These are phyloP conservation scores for Fulvia fulva DNA, from an alignment of 2,329 filamentous ascomycete species.

Conservation along the genomic window DNA sequence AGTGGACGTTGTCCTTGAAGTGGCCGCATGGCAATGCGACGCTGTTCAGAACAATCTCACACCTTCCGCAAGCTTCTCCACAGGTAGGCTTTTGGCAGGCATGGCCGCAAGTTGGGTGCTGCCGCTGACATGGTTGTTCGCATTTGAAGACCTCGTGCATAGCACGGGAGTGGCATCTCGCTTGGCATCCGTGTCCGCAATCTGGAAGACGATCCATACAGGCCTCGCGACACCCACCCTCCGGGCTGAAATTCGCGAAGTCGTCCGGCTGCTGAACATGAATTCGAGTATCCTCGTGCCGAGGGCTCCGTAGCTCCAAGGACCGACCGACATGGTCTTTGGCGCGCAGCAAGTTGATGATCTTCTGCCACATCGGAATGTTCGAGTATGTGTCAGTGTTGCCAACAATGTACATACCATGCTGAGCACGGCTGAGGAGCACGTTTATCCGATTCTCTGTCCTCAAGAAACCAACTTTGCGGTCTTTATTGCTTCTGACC, in stretches of 20 bases:
- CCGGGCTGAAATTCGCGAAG: slow-evolving; percentile 54
- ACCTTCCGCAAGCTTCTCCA: no score
- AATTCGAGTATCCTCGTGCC: slow-evolving; percentile 54
- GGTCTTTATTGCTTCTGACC: slow-evolving; percentile 61
- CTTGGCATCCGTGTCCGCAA: slow-evolving; percentile 46
- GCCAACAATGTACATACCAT: slow-evolving; percentile 68
- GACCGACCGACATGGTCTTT: slow-evolving; percentile 47
- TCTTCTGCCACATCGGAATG: slow-evolving; percentile 61
- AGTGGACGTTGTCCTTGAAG: no score
- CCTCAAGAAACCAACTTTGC: slow-evolving; percentile 60
- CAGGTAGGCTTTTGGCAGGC: slow-evolving; percentile 44
- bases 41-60: no score
- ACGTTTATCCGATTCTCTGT: slow-evolving; percentile 69
- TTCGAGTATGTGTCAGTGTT: slow-evolving; percentile 50
- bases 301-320: slow-evolving; percentile 57
- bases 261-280: slow-evolving; percentile 53
- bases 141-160: slow-evolving; percentile 43
- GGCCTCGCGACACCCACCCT: slow-evolving; percentile 56
- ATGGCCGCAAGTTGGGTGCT: slow-evolving; percentile 43
- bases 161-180: slow-evolving; percentile 50
- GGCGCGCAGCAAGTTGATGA: slow-evolving; percentile 51
- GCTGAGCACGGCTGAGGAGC: slow-evolving; percentile 60
- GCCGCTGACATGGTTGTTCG: slow-evolving; percentile 39
- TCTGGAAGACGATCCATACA: slow-evolving; percentile 45
- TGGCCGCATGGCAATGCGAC: no score